Evolutionary conservation across 305 asterid species (phyloP).

Genomic region (Fraxinus dipetala): DNA sequence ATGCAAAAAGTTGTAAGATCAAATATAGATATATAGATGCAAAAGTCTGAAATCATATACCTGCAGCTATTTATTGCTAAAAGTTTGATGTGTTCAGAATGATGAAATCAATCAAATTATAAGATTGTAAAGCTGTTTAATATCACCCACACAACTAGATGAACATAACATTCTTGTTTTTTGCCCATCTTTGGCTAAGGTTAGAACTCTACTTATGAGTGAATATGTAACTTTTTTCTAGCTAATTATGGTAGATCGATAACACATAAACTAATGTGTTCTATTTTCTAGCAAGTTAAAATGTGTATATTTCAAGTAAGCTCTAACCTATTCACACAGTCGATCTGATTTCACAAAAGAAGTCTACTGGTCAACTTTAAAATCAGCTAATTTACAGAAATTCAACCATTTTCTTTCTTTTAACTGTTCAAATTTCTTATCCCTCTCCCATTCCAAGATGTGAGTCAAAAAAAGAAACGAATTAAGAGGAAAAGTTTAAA

Average conservation of each 20-base stretch:
- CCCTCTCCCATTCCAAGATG: neutral
- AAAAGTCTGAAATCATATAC: constrained; percentile 1
- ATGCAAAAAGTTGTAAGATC: neutral
- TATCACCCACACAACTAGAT: neutral
- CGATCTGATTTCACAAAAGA: neutral
- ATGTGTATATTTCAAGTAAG: neutral
- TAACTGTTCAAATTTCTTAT: neutral
- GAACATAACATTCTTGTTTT: neutral
- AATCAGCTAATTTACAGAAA: neutral
- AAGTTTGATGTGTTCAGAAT: constrained; percentile 3
- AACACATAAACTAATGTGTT: neutral
- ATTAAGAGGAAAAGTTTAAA: neutral
- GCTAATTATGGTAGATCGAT: neutral
- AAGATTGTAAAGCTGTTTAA: neutral
- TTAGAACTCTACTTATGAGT: neutral
- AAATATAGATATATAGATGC: neutral
- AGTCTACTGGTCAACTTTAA: neutral
- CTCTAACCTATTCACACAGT: neutral
- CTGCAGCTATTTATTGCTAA: neutral
- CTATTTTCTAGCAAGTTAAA: too few species aligned
- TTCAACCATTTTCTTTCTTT: neutral
- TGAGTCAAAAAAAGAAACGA: neutral
- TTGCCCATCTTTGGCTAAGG: neutral
- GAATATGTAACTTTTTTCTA: too few species aligned
- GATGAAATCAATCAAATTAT: neutral